Evolutionary conservation across 306 rosid genomes (phyloP).

Genomic region (Cajanus cajan): DNA sequence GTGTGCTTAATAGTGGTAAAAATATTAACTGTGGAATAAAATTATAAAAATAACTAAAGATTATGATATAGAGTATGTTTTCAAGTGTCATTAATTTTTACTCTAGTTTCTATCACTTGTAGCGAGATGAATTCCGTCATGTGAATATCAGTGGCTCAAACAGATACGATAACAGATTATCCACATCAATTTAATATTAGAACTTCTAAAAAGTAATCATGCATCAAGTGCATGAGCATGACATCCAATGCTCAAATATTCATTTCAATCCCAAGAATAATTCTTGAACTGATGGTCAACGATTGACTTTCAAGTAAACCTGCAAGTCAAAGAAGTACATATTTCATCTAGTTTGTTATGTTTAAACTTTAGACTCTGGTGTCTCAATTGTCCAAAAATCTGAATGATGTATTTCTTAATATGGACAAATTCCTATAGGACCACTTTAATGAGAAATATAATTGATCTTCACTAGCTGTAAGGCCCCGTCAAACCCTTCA

Average conservation of each 20-base stretch:
- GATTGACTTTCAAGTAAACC: constrained; percentile 18
- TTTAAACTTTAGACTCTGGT: neutral
- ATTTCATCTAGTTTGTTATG: constrained; percentile 10
- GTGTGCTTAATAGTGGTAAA: neutral
- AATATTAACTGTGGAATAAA: neutral
- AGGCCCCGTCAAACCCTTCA: neutral
- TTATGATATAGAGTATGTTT: neutral
- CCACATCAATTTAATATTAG: neutral
- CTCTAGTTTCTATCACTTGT: neutral
- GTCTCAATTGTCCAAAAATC: neutral
- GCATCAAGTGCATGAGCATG: neutral
- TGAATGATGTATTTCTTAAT: too few relatives aligned
- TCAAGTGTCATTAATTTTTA: neutral
- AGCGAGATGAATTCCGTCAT: neutral
- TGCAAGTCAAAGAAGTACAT: neutral
- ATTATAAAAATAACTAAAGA: neutral
- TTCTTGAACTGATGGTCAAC: neutral
- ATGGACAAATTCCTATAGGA: neutral
- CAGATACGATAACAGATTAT: neutral
- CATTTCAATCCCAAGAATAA: neutral
- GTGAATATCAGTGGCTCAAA: neutral
- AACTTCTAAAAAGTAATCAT: neutral
- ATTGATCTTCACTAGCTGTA: neutral
- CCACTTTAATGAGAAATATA: neutral
- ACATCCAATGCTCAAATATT: neutral